A percentile compares a stretch with the other conserved stretches of the same genome.
These are phyloP conservation scores for Diplodia scrobiculata DNA, from an alignment of 2,329 filamentous ascomycete genomes.

Conservation along the genomic window DNA sequence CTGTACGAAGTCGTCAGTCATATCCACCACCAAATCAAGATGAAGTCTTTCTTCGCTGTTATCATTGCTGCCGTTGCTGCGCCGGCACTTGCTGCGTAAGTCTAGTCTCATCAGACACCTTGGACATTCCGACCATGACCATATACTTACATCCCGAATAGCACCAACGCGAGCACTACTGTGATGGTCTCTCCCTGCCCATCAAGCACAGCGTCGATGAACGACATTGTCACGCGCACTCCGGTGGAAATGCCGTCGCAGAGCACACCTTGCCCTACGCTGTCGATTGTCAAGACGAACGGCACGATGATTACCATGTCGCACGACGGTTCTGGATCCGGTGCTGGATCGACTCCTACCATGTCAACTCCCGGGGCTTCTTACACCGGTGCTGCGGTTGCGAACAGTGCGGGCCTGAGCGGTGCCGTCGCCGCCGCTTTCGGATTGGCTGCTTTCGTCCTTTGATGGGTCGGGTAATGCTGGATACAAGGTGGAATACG, in stretches of 20 bases:
- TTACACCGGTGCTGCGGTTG: slow-evolving; percentile 9
- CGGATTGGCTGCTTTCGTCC: neutral
- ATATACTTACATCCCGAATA: neutral
- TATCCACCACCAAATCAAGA: neutral
- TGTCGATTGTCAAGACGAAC: slow-evolving; percentile 21
- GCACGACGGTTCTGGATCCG: neutral
- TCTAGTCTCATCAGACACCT: neutral
- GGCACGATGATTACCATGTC: slow-evolving; percentile 21
- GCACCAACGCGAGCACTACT: slow-evolving; percentile 1
- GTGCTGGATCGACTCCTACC: neutral
- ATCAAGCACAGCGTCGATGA: neutral
- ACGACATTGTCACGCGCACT: slow-evolving; percentile 21
- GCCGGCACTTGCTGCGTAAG: slow-evolving; percentile 20
- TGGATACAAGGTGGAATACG: neutral
- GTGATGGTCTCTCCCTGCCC: slow-evolving; percentile 9
- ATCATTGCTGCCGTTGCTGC: neutral
- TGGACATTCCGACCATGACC: too few relatives aligned
- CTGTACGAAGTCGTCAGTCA: neutral
- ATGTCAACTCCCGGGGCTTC: neutral
- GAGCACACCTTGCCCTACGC: slow-evolving; percentile 16
- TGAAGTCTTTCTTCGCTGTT: slow-evolving; percentile 7
- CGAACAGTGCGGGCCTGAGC: neutral
- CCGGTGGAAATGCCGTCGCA: neutral
- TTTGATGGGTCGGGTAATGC: neutral
- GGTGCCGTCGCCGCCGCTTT: slow-evolving; percentile 8